Conservation (phyloP, 2,329 filamentous ascomycete species). For the Colletotrichum sp. region DNA sequence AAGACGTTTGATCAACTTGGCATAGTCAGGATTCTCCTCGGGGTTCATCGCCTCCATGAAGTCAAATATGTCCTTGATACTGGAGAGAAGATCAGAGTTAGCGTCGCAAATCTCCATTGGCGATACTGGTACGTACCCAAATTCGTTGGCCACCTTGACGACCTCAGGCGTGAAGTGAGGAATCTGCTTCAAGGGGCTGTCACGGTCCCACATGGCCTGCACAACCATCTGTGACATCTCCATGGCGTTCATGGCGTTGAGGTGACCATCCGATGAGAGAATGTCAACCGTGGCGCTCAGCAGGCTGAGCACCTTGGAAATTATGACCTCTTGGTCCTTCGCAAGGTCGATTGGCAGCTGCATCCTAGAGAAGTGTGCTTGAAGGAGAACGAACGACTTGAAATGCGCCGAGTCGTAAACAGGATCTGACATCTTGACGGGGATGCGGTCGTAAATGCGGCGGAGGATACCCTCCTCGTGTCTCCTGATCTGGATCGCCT, state of each 20-base stretch:
- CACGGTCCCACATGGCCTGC: constrained; percentile 98
- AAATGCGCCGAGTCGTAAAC: constrained; percentile 95
- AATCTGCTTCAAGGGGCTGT: constrained; percentile 96
- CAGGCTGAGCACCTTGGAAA: constrained; percentile 84
- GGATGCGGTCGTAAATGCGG: constrained; percentile 91
- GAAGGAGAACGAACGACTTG: constrained; percentile 96
- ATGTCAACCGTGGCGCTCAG: constrained; percentile 94
- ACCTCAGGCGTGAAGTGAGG: constrained; percentile 88
- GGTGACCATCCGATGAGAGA: constrained; percentile 90
- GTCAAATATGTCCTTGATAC: constrained; percentile 92
- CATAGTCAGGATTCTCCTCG: constrained; percentile 85
- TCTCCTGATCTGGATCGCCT: constrained; percentile 89
- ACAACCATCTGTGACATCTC: constrained; percentile 99
- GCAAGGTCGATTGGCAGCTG: constrained; percentile 93
- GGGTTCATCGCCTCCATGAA: constrained; percentile 99
- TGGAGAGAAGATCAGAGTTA: constrained; percentile 41
- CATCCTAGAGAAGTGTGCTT: constrained; percentile 98
- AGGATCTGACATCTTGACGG: constrained; percentile 91
- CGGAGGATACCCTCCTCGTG: constrained; percentile 89
- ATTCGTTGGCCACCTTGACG: constrained; percentile 81
- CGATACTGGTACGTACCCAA: constrained; percentile 62
- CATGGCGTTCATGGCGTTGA: constrained; percentile 99
- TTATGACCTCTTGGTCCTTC: constrained; percentile 90
- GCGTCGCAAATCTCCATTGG: constrained; percentile 21
- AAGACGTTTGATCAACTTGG: constrained; percentile 76